Evolutionary conservation across 768 basidiomycete species (phyloP).

Genomic region (Amanita molliuscula): DNA sequence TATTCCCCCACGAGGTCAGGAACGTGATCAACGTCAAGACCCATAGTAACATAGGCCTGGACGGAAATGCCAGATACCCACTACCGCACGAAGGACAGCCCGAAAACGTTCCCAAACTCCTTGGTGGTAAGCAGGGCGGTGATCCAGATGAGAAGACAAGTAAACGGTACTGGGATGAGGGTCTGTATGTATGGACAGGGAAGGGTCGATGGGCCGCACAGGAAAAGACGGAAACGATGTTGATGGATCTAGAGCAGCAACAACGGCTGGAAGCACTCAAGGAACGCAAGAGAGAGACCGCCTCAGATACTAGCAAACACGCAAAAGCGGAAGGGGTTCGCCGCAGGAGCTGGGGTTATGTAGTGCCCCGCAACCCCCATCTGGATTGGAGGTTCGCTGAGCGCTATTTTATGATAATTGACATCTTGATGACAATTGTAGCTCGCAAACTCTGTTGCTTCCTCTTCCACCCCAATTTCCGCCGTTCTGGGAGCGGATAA

Average conservation of each 20-base stretch:
- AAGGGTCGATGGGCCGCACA: constrained; percentile 39
- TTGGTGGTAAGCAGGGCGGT: constrained; percentile 30
- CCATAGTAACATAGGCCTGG: constrained; percentile 27
- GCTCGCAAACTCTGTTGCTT: constrained; percentile 42
- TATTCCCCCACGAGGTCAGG: constrained; percentile 57
- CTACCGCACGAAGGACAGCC: constrained; percentile 61
- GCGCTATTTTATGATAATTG: constrained; percentile 7
- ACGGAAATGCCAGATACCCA: constrained; percentile 45
- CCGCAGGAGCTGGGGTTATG: constrained; percentile 24
- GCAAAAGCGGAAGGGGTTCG: constrained; percentile 7
- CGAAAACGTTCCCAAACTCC: constrained; percentile 30
- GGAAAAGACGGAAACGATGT: constrained; percentile 53
- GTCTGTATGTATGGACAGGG: constrained; percentile 67
- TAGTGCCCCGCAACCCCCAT: constrained; percentile 28
- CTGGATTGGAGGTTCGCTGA: constrained; percentile 27
- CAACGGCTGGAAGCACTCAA: constrained; percentile 27
- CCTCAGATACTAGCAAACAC: constrained; percentile 35
- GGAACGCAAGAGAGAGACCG: constrained; percentile 35
- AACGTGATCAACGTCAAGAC: constrained; percentile 37
- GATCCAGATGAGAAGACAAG: constrained; percentile 21
- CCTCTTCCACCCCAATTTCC: constrained; percentile 48
- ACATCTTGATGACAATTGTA: constrained; percentile 13
- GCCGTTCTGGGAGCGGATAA: constrained; percentile 41
- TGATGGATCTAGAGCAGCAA: constrained; percentile 42
- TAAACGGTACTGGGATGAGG: constrained; percentile 53